phyloP scores from a whole-genome alignment of 345 rosid species.

The Jatropha curcas region DNA sequence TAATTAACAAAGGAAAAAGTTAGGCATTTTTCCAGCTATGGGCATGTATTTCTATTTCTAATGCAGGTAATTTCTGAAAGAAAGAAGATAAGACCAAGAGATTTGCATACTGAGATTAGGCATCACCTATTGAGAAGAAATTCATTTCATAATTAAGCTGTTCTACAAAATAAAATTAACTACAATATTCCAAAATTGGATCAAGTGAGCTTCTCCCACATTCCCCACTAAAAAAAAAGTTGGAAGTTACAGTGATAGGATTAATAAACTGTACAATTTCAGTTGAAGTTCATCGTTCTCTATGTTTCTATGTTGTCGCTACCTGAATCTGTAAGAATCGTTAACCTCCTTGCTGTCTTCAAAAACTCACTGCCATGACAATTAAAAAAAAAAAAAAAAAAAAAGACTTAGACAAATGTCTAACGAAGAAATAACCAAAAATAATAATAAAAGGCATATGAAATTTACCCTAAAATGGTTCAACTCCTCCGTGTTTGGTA shows the following conservation, averaged over 20 bases:
- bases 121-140: neutral
- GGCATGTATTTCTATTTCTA: neutral
- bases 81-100: neutral
- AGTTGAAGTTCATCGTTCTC: constrained; percentile 15
- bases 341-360: constrained; percentile 83
- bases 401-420: neutral
- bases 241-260: neutral
- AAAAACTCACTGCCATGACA: constrained; percentile 65
- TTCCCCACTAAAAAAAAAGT: constrained; percentile 13
- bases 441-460: no score
- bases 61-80: neutral
- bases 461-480: no score
- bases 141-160: constrained; percentile 5
- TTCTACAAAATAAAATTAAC: constrained; percentile 12
- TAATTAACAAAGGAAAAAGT: neutral
- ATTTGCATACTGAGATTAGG: neutral
- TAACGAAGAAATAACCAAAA: neutral
- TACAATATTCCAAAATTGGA: constrained; percentile 26
- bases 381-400: neutral
- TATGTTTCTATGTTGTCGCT: constrained; percentile 55
- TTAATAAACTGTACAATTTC: constrained; percentile 43
- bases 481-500: no score
- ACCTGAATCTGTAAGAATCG: constrained; percentile 67
- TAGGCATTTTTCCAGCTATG: neutral
- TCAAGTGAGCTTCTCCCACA: constrained; percentile 24